Base-by-base conservation (phyloP, 352 stramenopile genomes). In the Phytophthora hibernalis region DNA sequence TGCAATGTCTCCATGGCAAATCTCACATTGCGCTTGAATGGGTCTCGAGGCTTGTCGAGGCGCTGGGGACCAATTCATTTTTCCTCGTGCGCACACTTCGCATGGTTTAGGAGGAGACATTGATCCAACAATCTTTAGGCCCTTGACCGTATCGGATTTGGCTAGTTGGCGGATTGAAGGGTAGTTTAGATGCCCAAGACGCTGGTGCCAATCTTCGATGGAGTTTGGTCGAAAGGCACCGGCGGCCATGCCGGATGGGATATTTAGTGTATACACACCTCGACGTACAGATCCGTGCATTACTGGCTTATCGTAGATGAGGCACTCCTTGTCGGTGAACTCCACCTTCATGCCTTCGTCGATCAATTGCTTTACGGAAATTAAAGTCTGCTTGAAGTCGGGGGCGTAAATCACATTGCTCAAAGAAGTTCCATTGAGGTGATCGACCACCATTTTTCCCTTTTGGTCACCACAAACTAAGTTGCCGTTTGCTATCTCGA, bases 301-400 rank as follows among this genome's bases (percentile, higher is more conserved):
- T 7, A 57, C 8, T 37, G 50, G 50, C 11, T 57, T 57, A 35
- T 57, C 50, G 50, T 57, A 57, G 8, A 57, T 57, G 0, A 57
- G 35, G 35, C 50, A 47, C 35, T 57, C 50, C 8, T 45, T 57
- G 1, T 57, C 50, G 0, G 15, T 57, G 13, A 65, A 57, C 9
- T 65, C 47, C 3, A 65, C 57, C 9, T 57, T 65, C 35, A 57
- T 53, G 0, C 47, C 57, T 5, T 38, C 4, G n/a, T 65, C 47
- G n/a, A 65, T 65, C 5, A 65, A 18, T 35, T 51, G 24, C 24
- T 65, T 65, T 11, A 57, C 57, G 2, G 47, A 65, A 11, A 65
- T 51, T 2, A 65, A 26, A 0, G 47, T 65, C 2, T 65, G 56
- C 11, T 4, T 24, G 13, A 65, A 57, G 3, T 47, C 57, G 1